Base-by-base conservation (phyloP, 352 stramenopile species). In the Pilasporangium apinafurcum region DNA sequence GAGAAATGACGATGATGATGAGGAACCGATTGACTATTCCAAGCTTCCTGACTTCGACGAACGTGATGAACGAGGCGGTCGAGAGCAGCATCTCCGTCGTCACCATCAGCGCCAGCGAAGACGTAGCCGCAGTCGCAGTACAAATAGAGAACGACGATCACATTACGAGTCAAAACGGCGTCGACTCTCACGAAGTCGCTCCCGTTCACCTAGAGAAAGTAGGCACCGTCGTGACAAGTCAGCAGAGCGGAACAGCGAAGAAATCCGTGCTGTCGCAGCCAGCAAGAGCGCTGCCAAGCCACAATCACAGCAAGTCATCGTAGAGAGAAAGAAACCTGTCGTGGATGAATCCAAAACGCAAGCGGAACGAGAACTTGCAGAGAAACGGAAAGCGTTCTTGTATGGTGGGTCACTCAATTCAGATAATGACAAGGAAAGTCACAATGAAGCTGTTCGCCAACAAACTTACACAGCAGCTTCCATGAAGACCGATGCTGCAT, bases 1-100 rank as follows among this genome's bases (percentile, higher is more conserved):
- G 8, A 46, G 37, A 9, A 34, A 61, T 8, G 58, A 63, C 2
- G 46, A 69, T 1, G 62, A 75, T 6, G 72, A 86, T 0, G 75
- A 90, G 0, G 66, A 75, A 44, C 68, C 71, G 4, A 88, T 91
- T n/a, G 72, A 93, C 35, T 91, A 88, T 40, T 71, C 77, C 5
- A 88, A 83, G 37, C 30, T 93, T 8, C 78, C 76, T 0, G 65
- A 83, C 44, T 86, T 86, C 53, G 70, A 84, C 43, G 66, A 80
- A 13, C 54, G 60, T 20, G 39, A 56, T n/a, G 44, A 43, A 2
- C n/a, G 42, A 21, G 33, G 40, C 8, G 27, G 12, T 8, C 36
- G 37, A 31, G 14, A 28, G 6, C 8, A 37, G 13, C 2, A 14
- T 0, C 12, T 2, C 9, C 18, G 26, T 8, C 10, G 5, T 5